Evolutionary conservation across 2,329 filamentous ascomycete genomes (phyloP).

Genomic region (Calonectria hongkongensis): DNA sequence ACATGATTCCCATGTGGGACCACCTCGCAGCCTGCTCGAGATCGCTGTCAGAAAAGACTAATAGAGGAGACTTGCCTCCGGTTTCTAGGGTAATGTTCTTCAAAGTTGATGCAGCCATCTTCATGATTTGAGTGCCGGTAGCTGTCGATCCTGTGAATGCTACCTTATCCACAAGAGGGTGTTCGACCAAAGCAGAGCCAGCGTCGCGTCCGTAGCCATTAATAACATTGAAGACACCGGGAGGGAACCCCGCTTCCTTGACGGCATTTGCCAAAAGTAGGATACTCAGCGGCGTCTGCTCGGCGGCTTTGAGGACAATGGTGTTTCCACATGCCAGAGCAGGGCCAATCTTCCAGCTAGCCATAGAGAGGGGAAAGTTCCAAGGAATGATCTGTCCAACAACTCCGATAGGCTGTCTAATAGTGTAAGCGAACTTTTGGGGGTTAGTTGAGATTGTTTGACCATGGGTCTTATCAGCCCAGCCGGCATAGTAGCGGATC

Average conservation of each 20-base stretch:
- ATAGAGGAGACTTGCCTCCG: slow-evolving; percentile 86
- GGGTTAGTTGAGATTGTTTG: slow-evolving; percentile 85
- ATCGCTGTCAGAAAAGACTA: slow-evolving; percentile 84
- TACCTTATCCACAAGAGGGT: slow-evolving; percentile 83
- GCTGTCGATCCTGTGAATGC: slow-evolving; percentile 85
- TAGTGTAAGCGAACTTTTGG: slow-evolving; percentile 86
- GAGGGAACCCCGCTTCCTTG: slow-evolving; percentile 85
- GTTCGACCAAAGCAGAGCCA: slow-evolving; percentile 75
- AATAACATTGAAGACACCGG: slow-evolving; percentile 83
- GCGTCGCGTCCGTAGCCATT: slow-evolving; percentile 85
- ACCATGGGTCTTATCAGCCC: slow-evolving; percentile 90
- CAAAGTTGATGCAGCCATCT: slow-evolving; percentile 81
- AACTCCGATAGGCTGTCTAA: slow-evolving; percentile 75
- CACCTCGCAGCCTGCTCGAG: slow-evolving; percentile 84
- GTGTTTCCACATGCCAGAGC: slow-evolving; percentile 83
- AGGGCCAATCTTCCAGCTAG: slow-evolving; percentile 85
- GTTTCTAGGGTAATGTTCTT: slow-evolving; percentile 75
- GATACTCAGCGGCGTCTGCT: slow-evolving; percentile 83
- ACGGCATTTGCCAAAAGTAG: slow-evolving; percentile 78
- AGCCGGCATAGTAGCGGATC: slow-evolving; percentile 74
- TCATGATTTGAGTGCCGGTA: slow-evolving; percentile 84
- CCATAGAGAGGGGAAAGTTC: slow-evolving; percentile 89
- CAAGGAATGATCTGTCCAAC: slow-evolving; percentile 91
- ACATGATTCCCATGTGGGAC: slow-evolving; percentile 82
- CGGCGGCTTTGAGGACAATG: slow-evolving; percentile 82